These are phyloP conservation scores for Penicillium sp. DNA, from an alignment of 2,329 filamentous ascomycete species.

Conservation along the genomic window DNA sequence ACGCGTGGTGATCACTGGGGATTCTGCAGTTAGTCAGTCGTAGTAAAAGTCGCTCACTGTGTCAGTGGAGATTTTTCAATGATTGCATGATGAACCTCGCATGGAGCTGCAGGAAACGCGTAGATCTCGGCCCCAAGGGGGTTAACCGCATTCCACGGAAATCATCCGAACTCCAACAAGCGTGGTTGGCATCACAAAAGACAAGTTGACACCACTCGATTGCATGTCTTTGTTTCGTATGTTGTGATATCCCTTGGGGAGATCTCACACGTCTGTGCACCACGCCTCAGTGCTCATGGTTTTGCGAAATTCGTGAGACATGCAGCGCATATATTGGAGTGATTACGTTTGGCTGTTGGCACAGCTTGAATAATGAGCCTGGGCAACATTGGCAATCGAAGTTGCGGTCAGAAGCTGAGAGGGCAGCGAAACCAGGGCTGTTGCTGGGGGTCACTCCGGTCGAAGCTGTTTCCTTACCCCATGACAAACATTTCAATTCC, in stretches of 20 bases:
- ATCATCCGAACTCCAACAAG: slow-evolving; percentile 5
- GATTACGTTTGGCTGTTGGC: background rate
- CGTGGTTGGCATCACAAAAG: background rate
- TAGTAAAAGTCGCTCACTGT: slow-evolving; percentile 2
- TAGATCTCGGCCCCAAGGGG: slow-evolving; percentile 19
- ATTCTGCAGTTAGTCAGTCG: background rate
- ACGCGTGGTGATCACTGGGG: slow-evolving; percentile 19
- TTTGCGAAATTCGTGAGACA: slow-evolving; percentile 22
- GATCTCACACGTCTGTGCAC: slow-evolving; percentile 7
- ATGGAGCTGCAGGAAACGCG: slow-evolving; percentile 13
- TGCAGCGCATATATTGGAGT: slow-evolving; percentile 3
- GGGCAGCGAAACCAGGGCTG: background rate
- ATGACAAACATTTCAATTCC: no score
- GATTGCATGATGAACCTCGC: slow-evolving; percentile 22
- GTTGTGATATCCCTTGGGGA: slow-evolving; percentile 4
- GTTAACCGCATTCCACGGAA: slow-evolving; percentile 18
- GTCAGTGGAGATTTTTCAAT: slow-evolving; percentile 3
- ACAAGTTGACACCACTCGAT: slow-evolving; percentile 4
- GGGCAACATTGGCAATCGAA: slow-evolving; percentile 1
- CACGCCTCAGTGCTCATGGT: slow-evolving; percentile 15
- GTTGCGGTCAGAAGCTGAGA: slow-evolving; percentile 20
- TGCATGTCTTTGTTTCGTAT: background rate
- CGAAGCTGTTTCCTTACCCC: background rate
- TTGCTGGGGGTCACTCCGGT: background rate
- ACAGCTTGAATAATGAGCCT: background rate